Evolutionary conservation across 2,329 filamentous ascomycete genomes (phyloP).

Genomic region (Plenodomus biglobosus): DNA sequence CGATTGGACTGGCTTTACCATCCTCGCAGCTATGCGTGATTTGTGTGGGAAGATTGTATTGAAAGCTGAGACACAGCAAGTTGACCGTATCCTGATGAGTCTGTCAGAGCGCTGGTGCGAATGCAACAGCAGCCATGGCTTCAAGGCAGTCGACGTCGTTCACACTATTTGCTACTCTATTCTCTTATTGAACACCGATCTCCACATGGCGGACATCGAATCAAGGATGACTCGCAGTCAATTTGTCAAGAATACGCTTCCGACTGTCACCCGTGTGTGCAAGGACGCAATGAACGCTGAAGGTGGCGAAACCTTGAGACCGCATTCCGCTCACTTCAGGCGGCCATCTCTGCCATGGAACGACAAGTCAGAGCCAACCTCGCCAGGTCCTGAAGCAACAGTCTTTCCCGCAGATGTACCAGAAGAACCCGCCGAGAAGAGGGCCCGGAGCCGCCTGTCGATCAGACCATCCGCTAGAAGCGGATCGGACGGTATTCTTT

Average conservation of each 20-base stretch:
- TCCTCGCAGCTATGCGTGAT: conserved; percentile 74
- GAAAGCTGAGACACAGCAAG: conserved; percentile 92
- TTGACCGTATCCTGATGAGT: conserved; percentile 88
- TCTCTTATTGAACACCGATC: conserved; percentile 90
- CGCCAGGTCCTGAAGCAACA: conserved; percentile 32
- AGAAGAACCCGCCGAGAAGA: conserved; percentile 43
- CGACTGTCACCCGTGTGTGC: conserved; percentile 75
- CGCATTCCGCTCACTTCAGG: conserved; percentile 37
- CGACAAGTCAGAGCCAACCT: conserved; percentile 40
- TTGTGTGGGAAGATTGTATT: conserved; percentile 81
- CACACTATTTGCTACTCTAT: conserved; percentile 97
- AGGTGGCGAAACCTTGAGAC: conserved; percentile 38
- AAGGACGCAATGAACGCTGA: conserved; percentile 63
- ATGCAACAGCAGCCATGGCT: conserved; percentile 90
- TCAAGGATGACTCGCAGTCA: conserved; percentile 94
- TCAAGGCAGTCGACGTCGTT: conserved; percentile 88
- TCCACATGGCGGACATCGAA: conserved; percentile 93
- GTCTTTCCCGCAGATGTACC: conserved; percentile 29
- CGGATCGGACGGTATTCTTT: conserved; percentile 39
- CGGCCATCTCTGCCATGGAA: conserved; percentile 41
- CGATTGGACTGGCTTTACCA: conserved; percentile 79
- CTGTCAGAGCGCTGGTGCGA: conserved; percentile 90
- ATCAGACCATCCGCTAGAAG: conserved; percentile 44
- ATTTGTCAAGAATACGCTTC: conserved; percentile 95
- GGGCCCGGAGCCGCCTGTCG: conserved; percentile 47